Evolutionary conservation across 805 yeast genomes (phyloP), one percentile per base, ranked within the genome.

Genomic region (Dipodascus albidus): DNA sequence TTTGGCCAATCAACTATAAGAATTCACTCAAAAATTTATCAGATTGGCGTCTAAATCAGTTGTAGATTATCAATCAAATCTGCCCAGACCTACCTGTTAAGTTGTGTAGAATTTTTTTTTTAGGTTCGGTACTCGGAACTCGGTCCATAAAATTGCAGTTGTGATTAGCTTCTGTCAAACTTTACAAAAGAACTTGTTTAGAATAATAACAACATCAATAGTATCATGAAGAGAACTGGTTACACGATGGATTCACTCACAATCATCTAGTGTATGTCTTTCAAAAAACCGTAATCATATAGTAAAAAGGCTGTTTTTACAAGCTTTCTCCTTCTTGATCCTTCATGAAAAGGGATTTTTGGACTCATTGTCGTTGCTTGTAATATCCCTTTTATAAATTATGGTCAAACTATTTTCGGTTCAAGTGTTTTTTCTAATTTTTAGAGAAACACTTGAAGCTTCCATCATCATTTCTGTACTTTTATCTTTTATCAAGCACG

Each of bases 391-490:
- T 38, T 38, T 31, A 31, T 42, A 47, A 48, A 61, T 48, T 33
- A 74, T 75, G 79, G 77, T 66, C 27, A 64, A 75, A 70, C 85
- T 83, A 42, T 84, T 85, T 67, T 80, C 82, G 51, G 65, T 69
- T 23, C 65, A 80, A 61, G 83, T 89, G 57, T 89, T 88, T 75
- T 87, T 89, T 71, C 84, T 90, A 60, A 93, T 89, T 55, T 84
- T 91, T 69, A 85, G 99, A 76, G 99, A 91, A 74, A 75, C 95
- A 52, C 74, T 91, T 58, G 99, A 91, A 72, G 99, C 98, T 19
- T 82, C 89, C 52, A 79, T 91, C 60, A 85, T 91, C 59, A 85
- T 93, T 58, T 88, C 98, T 6, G 97, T 91, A 50, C 74, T 91
- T 58, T 75, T 91, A 54, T 95, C 98, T 35, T 91, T 91, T 73